Evolutionary conservation across 2,329 filamentous ascomycete species (phyloP).

Genomic region (Calonectria leucothoes): DNA sequence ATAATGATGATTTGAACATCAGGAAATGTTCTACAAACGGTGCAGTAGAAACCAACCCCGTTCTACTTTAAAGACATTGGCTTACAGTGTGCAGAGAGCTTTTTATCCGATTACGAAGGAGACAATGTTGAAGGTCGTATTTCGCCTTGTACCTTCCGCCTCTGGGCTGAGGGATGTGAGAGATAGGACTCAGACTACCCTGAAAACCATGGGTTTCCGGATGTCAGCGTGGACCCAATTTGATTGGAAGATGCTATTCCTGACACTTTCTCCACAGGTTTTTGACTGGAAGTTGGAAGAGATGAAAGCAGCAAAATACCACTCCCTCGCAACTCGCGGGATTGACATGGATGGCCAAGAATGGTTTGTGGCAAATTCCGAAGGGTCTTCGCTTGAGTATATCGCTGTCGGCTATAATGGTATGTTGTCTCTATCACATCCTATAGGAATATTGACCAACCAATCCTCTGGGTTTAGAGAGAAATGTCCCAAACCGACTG

Average conservation of each 20-base stretch:
- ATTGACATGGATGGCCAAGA: not conserved
- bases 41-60: too few relatives aligned
- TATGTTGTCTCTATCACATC: not conserved
- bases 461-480: not conserved
- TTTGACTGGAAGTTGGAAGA: conserved; percentile 8
- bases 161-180: conserved; percentile 50
- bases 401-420: conserved; percentile 4
- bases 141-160: conserved; percentile 55
- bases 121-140: conserved; percentile 50
- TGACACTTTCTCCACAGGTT: not conserved
- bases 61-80: not conserved
- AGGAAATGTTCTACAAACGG: not conserved
- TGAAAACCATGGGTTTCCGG: conserved; percentile 14
- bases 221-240: not conserved
- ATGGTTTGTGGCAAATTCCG: not conserved
- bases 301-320: not conserved
- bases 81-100: conserved; percentile 11
- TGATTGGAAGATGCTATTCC: not conserved
- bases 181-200: conserved; percentile 40
- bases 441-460: not conserved
- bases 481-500: conserved; percentile 3
- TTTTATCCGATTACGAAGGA: conserved; percentile 56
- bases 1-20: not conserved
- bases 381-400: conserved; percentile 5
- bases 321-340: not conserved